Conservation (phyloP, 306 rosid species). For the Sophora flavescens region DNA sequence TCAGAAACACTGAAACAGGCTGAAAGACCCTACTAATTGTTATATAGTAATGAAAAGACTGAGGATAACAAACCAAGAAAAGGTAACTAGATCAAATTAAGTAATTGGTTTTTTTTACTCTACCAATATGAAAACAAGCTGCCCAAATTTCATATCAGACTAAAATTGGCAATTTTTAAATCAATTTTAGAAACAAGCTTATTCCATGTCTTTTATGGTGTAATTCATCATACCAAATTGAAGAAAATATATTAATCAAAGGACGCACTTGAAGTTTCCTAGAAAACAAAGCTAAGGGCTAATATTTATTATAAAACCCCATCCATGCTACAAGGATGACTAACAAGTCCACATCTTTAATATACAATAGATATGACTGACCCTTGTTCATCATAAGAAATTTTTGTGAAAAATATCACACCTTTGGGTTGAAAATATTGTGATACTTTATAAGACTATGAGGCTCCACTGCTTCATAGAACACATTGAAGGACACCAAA, state of each 20-base stretch:
- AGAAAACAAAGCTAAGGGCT: not conserved
- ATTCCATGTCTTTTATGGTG: not conserved
- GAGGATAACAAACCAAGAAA: slow-evolving; percentile 7
- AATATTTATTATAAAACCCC: too few species aligned
- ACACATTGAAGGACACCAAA: not conserved
- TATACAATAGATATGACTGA: not conserved
- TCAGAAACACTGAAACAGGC: too few species aligned
- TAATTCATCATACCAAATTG: not conserved
- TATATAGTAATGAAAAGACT: too few species aligned
- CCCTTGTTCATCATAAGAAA: not conserved
- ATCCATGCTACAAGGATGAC: too few species aligned
- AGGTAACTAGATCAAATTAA: not conserved
- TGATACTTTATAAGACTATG: not conserved
- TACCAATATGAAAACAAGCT: slow-evolving; percentile 4
- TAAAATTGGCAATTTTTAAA: not conserved
- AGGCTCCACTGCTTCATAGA: slow-evolving; percentile 7
- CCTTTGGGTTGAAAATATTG: not conserved
- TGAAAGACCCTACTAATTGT: too few species aligned
- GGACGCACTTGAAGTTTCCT: not conserved
- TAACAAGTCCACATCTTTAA: slow-evolving; percentile 18
- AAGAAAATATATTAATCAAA: slow-evolving; percentile 1
- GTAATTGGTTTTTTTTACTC: not conserved
- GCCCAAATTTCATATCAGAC: slow-evolving; percentile 7
- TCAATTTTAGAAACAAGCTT: not conserved
- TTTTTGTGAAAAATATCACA: not conserved